phyloP scores from a whole-genome alignment of 352 stramenopile species.

The Phytophthora pseudosyringae region DNA sequence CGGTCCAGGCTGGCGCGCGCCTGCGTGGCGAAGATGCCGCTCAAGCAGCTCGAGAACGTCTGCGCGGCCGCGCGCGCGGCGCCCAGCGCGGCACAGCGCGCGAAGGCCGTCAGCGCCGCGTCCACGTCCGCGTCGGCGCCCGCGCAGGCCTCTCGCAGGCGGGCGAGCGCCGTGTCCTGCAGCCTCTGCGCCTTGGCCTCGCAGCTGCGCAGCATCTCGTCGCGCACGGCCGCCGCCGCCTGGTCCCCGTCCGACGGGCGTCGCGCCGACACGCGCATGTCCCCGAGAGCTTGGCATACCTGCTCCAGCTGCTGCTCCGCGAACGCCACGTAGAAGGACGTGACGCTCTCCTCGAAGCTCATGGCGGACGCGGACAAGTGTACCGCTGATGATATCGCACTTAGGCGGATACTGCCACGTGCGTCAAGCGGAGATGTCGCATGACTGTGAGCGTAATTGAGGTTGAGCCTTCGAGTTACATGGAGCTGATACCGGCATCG shows the following conservation, averaged over 20 bases:
- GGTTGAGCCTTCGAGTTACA: neutral
- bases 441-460: neutral
- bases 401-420: slow-evolving; percentile 3
- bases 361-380: slow-evolving; percentile 24
- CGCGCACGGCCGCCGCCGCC: slow-evolving; percentile 44
- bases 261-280: slow-evolving; percentile 51
- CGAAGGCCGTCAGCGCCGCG: slow-evolving; percentile 52
- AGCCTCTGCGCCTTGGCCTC: slow-evolving; percentile 68
- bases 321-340: slow-evolving; percentile 82
- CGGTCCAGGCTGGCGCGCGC: slow-evolving; percentile 57
- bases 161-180: slow-evolving; percentile 45
- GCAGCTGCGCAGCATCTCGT: slow-evolving; percentile 82
- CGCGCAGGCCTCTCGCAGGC: slow-evolving; percentile 53
- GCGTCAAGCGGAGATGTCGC: neutral
- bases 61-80: slow-evolving; percentile 33
- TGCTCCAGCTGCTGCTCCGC: slow-evolving; percentile 76
- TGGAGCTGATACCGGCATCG: neutral
- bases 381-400: neutral
- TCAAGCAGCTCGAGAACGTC: slow-evolving; percentile 53
- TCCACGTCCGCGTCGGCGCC: slow-evolving; percentile 56
- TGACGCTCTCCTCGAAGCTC: slow-evolving; percentile 85
- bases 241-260: slow-evolving; percentile 22
- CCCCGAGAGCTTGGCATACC: slow-evolving; percentile 62
- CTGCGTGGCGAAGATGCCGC: slow-evolving; percentile 62
- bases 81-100: slow-evolving; percentile 56